Conservation (phyloP, 129 eudicot genomes). For the Artemisia argyi region DNA sequence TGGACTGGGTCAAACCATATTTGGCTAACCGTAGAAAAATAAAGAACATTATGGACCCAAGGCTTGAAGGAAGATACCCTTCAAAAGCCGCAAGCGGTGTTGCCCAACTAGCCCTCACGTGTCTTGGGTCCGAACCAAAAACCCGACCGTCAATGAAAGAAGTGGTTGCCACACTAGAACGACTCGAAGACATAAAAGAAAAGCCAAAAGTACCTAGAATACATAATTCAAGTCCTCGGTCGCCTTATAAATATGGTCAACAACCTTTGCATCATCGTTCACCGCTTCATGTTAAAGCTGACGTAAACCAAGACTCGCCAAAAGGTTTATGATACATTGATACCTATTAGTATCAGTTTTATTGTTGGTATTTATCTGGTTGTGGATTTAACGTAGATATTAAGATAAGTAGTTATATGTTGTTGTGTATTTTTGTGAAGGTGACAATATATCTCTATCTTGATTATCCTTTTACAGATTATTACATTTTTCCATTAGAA, state of each 20-base stretch:
- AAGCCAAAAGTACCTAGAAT: constrained; percentile 56
- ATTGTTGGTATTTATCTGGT: constrained; percentile 2
- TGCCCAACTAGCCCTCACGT: constrained; percentile 74
- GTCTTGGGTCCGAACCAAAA: constrained; percentile 64
- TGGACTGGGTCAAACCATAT: constrained; percentile 78
- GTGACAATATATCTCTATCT: background rate
- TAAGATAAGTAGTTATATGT: constrained; percentile 6
- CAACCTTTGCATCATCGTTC: constrained; percentile 50
- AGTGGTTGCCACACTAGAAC: constrained; percentile 62
- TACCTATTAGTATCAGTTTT: constrained; percentile 9
- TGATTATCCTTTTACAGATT: background rate
- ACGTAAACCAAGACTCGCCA: constrained; percentile 30
- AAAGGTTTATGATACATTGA: constrained; percentile 28
- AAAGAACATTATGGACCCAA: constrained; percentile 68
- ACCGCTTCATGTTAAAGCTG: constrained; percentile 43
- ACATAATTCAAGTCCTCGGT: constrained; percentile 31
- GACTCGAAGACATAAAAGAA: constrained; percentile 46
- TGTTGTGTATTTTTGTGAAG: constrained; percentile 14
- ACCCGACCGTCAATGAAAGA: constrained; percentile 73
- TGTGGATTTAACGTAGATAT: constrained; percentile 20
- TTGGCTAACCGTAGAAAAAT: constrained; percentile 63
- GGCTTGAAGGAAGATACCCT: constrained; percentile 86
- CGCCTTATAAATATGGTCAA: constrained; percentile 29
- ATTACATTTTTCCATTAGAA: background rate
- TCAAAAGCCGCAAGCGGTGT: constrained; percentile 59